Percentiles rank a stretch among this genome's conserved stretches.
Evolutionary conservation across 108 stramenopile genomes (phyloP).

Genomic region (Skeletonema menzelii): DNA sequence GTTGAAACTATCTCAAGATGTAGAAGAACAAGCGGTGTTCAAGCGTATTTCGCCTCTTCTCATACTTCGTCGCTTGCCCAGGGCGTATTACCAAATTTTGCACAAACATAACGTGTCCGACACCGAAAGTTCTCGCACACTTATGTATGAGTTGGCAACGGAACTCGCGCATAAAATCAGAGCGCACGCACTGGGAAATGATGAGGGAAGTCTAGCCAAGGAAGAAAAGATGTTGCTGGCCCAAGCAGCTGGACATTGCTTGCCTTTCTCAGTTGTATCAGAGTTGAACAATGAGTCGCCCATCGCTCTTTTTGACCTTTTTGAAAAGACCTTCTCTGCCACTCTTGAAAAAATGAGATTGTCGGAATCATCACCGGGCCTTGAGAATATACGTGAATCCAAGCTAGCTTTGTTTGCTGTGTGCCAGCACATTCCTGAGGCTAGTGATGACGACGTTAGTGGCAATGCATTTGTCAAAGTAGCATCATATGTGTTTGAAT

Average conservation of each 20-base stretch:
- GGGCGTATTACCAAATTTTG: constrained; percentile 18
- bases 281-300: constrained; percentile 10
- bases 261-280: constrained; percentile 10
- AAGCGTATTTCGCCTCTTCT: constrained; percentile 24
- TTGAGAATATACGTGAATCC: constrained; percentile 8
- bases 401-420: constrained; percentile 35
- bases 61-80: constrained; percentile 31
- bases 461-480: constrained; percentile 17
- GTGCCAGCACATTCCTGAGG: constrained; percentile 27
- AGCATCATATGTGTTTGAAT: constrained; percentile 23
- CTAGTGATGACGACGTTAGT: constrained; percentile 19
- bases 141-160: constrained; percentile 1
- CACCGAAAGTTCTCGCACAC: background rate
- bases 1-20: background rate
- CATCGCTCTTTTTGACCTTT: constrained; percentile 23
- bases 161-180: constrained; percentile 4
- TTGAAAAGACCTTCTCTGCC: constrained; percentile 9
- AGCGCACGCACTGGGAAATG: constrained; percentile 11
- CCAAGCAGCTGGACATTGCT: constrained; percentile 34
- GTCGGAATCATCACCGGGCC: background rate
- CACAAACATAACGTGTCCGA: constrained; percentile 7
- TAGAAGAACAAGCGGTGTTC: constrained; percentile 10
- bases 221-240: constrained; percentile 33
- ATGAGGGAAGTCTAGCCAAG: constrained; percentile 13
- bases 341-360: constrained; percentile 7